Base-by-base conservation (phyloP, 345 rosid genomes). In the Salix brachista region DNA sequence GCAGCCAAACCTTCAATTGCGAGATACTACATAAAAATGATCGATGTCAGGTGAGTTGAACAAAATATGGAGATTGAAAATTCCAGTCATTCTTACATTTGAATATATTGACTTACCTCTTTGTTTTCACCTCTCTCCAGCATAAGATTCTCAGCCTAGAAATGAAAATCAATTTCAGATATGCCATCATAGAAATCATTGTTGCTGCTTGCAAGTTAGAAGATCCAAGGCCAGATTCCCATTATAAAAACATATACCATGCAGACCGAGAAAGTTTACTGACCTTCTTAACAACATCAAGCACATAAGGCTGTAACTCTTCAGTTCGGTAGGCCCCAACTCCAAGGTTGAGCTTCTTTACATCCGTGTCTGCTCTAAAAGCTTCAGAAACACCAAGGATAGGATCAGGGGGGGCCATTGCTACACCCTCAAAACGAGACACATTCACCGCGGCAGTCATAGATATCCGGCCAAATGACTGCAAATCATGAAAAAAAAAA, bases 351-450 rank as follows among this genome's bases (percentile, higher is more conserved):
- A 96, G 99, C 83, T 96, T 96, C 83, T 74, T 85, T n/a, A 85
- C 93, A 79, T 89, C 74, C 4, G 80, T 90, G 79, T 93, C 97
- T 16, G 98, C 96, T 83, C 74, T 91, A 83, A 96, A 96, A 65
- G 99, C 97, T 84, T 93, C 97, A 13, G 97, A 91, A 77, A 96
- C 96, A 77, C 98, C 99, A 77, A 93, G 96, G 87, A 96, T 93
- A 50, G 98, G 98, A 84, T 96, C 99, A 8, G 99, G 98, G 17
- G 99, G 98, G 67, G 98, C 99, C 97, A 92, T 96, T 6, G 94
- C 82, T 60, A 96, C 79, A 58, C 90, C 91, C 80, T 93, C 94
- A 72, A 96, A 93, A 76, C 92, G 95, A 79, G 99, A 93, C 54
- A 83, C 91, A 76, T 86, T 86, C 62, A 88, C 89, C 9, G 93